Conservation (phyloP, 2,329 filamentous ascomycete genomes). For the Microsporum canis region DNA sequence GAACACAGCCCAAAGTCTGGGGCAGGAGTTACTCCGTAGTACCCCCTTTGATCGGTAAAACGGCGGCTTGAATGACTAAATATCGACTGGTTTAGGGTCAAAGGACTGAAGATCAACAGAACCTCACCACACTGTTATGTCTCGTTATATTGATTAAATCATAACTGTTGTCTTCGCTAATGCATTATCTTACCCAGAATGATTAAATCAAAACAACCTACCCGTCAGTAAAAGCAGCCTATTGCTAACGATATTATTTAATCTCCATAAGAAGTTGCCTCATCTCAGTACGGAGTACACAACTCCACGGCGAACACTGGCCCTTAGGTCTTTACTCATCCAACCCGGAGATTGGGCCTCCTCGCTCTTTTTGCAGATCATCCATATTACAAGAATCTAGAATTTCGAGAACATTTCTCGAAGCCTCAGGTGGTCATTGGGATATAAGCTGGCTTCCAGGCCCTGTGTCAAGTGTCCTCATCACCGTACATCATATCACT, state of each 20-base stretch:
- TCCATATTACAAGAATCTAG: neutral
- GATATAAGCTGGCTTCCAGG: neutral
- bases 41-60: neutral
- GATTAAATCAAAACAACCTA: no score
- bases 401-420: neutral
- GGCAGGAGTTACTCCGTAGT: neutral
- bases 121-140: no score
- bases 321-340: neutral
- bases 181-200: neutral
- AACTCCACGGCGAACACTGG: neutral
- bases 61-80: neutral
- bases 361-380: neutral
- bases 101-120: no score
- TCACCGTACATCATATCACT: neutral
- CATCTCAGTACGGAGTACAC: neutral
- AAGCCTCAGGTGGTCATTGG: neutral
- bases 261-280: neutral
- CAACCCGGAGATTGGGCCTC: neutral
- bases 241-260: neutral
- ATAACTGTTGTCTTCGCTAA: neutral
- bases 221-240: no score
- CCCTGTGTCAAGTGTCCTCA: neutral
- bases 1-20: neutral
- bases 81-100: neutral
- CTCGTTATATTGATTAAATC: neutral